phyloP scores from a whole-genome alignment of 805 yeast species.

The Metschnikowia cerradonensis region DNA sequence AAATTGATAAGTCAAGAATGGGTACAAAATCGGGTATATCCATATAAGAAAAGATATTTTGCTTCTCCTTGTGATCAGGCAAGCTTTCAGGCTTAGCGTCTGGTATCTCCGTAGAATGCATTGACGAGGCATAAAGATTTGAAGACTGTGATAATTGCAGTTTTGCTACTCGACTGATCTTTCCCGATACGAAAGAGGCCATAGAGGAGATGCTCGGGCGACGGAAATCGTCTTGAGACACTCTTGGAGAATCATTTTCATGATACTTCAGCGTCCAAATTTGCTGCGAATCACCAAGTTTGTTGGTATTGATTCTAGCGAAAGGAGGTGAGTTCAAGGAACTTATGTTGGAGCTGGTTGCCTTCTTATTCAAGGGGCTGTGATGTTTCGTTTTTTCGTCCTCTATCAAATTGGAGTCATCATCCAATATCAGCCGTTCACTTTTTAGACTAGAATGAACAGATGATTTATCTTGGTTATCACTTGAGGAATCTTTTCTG shows the following conservation, averaged over 20 bases:
- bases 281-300: neutral
- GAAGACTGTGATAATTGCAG: conserved; percentile 2
- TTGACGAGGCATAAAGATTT: neutral
- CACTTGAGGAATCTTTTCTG: neutral
- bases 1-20: conserved; percentile 10
- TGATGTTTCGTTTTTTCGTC: neutral
- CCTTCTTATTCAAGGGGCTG: neutral
- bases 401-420: neutral
- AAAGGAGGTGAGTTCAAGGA: neutral
- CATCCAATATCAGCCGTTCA: neutral
- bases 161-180: conserved; percentile 1
- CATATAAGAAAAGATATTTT: neutral
- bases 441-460: neutral
- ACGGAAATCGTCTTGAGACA: conserved; percentile 1
- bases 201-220: conserved; percentile 3
- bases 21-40: conserved; percentile 7
- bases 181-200: conserved; percentile 3
- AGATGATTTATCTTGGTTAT: neutral
- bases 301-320: neutral
- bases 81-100: neutral
- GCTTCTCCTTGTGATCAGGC: neutral
- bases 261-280: neutral
- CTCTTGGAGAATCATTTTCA: neutral
- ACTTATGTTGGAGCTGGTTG: neutral
- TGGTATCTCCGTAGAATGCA: neutral